Evolutionary conservation across 441 rosid genomes (phyloP).

Genomic region (Breynia disticha): DNA sequence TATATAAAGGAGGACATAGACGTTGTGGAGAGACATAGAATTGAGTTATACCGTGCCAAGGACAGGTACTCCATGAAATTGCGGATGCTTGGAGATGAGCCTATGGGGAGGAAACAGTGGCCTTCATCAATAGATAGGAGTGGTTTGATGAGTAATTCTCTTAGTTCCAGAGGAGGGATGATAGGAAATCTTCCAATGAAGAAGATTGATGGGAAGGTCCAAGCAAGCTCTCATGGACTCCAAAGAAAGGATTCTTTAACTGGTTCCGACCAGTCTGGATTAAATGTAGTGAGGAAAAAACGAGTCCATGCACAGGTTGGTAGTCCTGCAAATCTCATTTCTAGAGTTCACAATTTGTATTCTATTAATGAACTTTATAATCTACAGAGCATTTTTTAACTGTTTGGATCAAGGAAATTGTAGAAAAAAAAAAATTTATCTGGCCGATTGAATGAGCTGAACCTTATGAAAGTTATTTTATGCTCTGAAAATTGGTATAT

Average conservation of each 20-base stretch:
- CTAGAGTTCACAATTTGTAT: neutral
- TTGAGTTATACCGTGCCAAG: conserved; percentile 71
- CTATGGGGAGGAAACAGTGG: conserved; percentile 52
- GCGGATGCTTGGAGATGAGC: conserved; percentile 87
- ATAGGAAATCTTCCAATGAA: conserved; percentile 47
- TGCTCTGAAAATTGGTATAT: too few species aligned
- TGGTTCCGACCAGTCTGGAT: conserved; percentile 71
- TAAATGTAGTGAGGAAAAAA: conserved; percentile 68
- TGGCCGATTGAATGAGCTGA: too few species aligned
- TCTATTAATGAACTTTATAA: neutral
- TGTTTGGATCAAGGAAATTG: too few species aligned
- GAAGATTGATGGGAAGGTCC: conserved; percentile 62
- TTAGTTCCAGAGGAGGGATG: conserved; percentile 49
- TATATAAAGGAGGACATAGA: conserved; percentile 85
- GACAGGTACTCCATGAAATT: conserved; percentile 75
- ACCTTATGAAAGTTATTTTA: too few species aligned
- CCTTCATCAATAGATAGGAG: conserved; percentile 49
- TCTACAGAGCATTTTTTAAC: too few species aligned
- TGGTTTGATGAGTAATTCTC: conserved; percentile 45
- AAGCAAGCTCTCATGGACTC: conserved; percentile 53
- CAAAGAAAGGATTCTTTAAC: conserved; percentile 62
- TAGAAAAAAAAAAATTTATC: too few species aligned
- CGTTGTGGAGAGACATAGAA: conserved; percentile 83
- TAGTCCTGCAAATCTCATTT: conserved; percentile 10
- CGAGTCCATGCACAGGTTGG: conserved; percentile 89